These are phyloP conservation scores for Chlorella sp. DNA, from an alignment of 139 green algal species.

Conservation along the genomic window DNA sequence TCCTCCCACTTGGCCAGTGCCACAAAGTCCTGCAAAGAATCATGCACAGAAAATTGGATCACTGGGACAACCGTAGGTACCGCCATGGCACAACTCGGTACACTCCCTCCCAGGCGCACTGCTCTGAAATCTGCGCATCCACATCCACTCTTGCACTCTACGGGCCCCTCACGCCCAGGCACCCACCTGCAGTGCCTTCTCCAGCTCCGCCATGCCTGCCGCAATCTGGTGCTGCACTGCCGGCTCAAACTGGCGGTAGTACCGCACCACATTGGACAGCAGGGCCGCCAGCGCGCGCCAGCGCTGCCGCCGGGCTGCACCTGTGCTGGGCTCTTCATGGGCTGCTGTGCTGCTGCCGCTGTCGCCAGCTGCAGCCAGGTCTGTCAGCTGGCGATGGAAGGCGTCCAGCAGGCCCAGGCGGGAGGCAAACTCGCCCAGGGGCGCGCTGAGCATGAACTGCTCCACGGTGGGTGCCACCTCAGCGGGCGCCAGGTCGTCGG, in stretches of 20 bases:
- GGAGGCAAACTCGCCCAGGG: conserved; percentile 87
- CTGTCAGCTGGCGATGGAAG: conserved; percentile 57
- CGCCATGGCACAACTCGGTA: too few species aligned
- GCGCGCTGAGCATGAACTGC: conserved; percentile 87
- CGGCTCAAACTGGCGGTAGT: conserved; percentile 88
- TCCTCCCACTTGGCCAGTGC: conserved; percentile 98
- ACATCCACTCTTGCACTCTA: too few species aligned
- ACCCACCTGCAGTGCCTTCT: conserved; percentile 86
- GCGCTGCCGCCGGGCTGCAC: background rate
- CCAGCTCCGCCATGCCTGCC: conserved; percentile 66
- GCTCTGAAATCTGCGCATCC: background rate
- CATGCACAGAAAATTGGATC: too few species aligned
- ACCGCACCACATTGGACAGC: conserved; percentile 80
- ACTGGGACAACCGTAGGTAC: too few species aligned
- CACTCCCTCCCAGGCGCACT: background rate
- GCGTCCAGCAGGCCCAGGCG: conserved; percentile 82
- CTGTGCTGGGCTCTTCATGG: background rate
- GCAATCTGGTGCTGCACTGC: conserved; percentile 65
- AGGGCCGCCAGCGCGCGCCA: conserved; percentile 43
- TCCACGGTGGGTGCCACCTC: conserved; percentile 73
- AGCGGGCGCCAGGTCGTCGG: conserved; percentile 16
- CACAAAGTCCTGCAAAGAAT: conserved; percentile 85
- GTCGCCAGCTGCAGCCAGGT: background rate
- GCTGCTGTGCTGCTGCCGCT: background rate
- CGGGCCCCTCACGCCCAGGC: too few species aligned